These are phyloP conservation scores for Xylaria cubensis DNA, from an alignment of 495 filamentous ascomycete species.

Conservation along the genomic window DNA sequence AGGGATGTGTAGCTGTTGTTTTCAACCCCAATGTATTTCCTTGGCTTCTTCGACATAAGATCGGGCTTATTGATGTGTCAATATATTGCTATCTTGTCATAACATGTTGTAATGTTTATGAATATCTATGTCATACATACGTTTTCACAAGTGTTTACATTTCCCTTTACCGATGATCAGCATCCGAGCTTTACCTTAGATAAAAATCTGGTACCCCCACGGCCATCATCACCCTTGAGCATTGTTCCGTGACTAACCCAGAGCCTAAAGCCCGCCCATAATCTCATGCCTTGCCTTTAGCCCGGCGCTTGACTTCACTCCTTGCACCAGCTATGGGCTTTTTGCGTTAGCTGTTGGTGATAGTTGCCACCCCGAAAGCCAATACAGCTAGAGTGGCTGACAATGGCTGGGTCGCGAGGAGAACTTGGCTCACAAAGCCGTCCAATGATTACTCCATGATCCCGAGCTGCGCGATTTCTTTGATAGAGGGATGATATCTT, in stretches of 20 bases:
- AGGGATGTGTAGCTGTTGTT: too few species aligned
- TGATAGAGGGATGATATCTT: background rate
- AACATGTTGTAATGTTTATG: background rate
- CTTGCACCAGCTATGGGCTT: background rate
- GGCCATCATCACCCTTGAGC: background rate
- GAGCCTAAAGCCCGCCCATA: background rate
- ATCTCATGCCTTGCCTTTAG: slow-evolving; percentile 1
- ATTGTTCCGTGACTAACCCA: background rate
- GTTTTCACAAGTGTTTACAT: background rate
- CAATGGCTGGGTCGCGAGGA: background rate
- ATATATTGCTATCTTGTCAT: background rate
- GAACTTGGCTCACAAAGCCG: background rate
- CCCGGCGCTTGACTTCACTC: background rate
- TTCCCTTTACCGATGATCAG: background rate
- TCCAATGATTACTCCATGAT: background rate
- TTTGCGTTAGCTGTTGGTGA: slow-evolving; percentile 3
- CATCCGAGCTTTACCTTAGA: background rate
- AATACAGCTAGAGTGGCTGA: background rate
- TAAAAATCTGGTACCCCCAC: background rate
- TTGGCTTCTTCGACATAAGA: background rate
- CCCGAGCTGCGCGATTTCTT: slow-evolving; percentile 15
- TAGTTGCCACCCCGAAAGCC: background rate
- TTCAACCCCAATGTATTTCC: background rate
- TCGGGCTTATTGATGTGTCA: background rate
- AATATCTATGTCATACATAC: background rate